Base-by-base conservation (phyloP, 2,329 filamentous ascomycete species). In the Ophiostoma angusticollis region DNA sequence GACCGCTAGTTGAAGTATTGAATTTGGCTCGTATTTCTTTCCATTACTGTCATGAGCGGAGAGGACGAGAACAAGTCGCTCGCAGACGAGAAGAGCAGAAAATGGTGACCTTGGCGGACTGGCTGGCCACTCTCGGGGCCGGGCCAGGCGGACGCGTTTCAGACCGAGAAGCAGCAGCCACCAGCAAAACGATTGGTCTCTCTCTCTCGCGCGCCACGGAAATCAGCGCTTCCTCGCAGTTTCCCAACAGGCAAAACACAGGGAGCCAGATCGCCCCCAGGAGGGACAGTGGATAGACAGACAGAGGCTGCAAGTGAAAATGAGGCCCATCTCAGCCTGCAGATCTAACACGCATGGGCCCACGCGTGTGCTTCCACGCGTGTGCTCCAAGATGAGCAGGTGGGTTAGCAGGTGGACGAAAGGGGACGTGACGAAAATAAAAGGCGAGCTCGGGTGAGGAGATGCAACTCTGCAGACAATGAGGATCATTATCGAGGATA, bases 131-230 rank as follows among this genome's bases (percentile, higher is more conserved):
- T 12, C 30, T 21, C 13, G 12, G 17, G 23, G 27, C n/a, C 18
- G 19, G 31, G 24, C 33, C 23, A 30, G 36, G 12, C 39, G 37
- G 34, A 14, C 40, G 43, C 30, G 39, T 44, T 44, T 44, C 42
- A 44, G 42, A 37, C 14, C 21, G 21, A 27, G 23, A 29, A 25
- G 19, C 24, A 33, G 31, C 28, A 9, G 27, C 28, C 21, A 24
- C 18, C 39, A 31, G 17, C 29, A 11, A 29, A 31, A 21, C 29
- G n/a, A 29, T 35, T 39, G 41, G 41, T 19, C 16, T n/a, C 28
- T 18, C 18, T 28, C 13, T n/a, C n/a, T n/a, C n/a, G n/a, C n/a
- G n/a, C n/a, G n/a, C n/a, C n/a, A n/a, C n/a, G n/a, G n/a, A n/a
- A n/a, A 24, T 6, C 23, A 28, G n/a, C 11, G 11, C 27, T n/a